Conservation (phyloP, 176 grass and related monocot genomes). For the Eleusine indica region DNA sequence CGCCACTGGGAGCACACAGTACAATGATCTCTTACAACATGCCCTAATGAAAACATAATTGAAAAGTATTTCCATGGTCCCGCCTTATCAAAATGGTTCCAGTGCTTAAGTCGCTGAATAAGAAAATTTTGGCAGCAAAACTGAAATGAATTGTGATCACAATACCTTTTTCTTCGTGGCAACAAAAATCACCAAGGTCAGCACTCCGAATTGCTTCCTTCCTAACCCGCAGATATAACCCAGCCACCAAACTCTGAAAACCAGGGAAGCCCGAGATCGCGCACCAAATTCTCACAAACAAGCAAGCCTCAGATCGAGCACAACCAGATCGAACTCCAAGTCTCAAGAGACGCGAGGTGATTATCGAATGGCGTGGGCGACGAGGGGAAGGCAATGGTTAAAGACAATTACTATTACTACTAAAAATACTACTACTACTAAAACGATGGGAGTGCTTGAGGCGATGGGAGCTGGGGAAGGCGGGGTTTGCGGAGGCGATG, state of each 20-base stretch:
- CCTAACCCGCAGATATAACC: background rate
- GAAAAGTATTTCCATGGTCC: background rate
- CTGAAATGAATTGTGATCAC: background rate
- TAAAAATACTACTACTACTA: conserved; percentile 51
- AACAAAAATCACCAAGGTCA: background rate
- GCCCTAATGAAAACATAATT: background rate
- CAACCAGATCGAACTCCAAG: conserved; percentile 31
- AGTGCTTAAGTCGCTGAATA: background rate
- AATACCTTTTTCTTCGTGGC: conserved; percentile 44
- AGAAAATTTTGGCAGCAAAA: background rate
- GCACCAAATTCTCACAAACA: conserved; percentile 11
- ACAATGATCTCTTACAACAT: background rate
- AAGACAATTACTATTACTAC: conserved; percentile 58
- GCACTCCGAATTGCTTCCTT: background rate
- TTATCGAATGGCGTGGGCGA: conserved; percentile 34
- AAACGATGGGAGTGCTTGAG: conserved; percentile 53
- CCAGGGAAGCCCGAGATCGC: background rate
- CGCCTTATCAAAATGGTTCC: background rate
- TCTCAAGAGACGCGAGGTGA: conserved; percentile 21
- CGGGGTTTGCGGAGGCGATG: conserved; percentile 35
- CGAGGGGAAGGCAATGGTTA: conserved; percentile 59
- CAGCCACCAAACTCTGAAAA: background rate
- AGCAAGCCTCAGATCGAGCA: conserved; percentile 50
- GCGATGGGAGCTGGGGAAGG: conserved; percentile 58
- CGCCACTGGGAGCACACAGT: background rate